Evolutionary conservation across 352 stramenopile species (phyloP), one percentile per base, ranked within the genome.

Genomic region (Hyaloperonospora brassicae): DNA sequence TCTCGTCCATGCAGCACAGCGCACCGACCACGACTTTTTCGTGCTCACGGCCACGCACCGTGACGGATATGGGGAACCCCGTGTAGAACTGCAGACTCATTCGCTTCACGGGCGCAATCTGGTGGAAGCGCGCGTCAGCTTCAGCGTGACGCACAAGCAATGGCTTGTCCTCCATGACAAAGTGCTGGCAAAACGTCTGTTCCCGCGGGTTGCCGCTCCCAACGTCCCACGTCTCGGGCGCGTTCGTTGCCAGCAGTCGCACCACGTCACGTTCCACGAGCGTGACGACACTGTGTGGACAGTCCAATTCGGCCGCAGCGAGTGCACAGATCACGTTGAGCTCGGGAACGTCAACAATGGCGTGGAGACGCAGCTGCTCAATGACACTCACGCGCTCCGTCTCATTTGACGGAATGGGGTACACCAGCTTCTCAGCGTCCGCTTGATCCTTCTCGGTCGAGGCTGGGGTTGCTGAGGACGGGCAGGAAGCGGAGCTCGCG

Each of bases 101-200:
- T 38, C 61, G 48, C 34, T 63, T 52, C 17, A 81, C 55, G 0
- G 61, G 55, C n/a, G 27, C 51, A 25, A 70, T 51, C 23, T 70
- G 59, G 25, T 52, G 47, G 52, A 87, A 87, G 40, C 74, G 77
- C 23, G 76, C 57, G 51, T 86, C 72, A 1, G 73, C 62, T 52
- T 83, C 74, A 0, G 70, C 62, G 42, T 86, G 70, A 8, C 68
- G 66, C 22, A 84, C 62, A 14, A 86, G 50, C 42, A 87, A 60
- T 0, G 72, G 74, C 41, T 64, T 64, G 38, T 71, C 56, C 0
- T 62, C 68, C 72, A 82, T 79, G 13, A 86, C 39, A 2, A 67
- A 61, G 51, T 86, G 66, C 48, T 73, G 63, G 41, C 72, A 83
- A 46, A 86, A 59, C 5, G 65, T 68, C 14, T 81, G 60, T 13